A percentile compares a stretch with the other conserved stretches of the same genome.
These are phyloP conservation scores for Parietaria judaica DNA, from an alignment of 306 rosid species.

Conservation along the genomic window DNA sequence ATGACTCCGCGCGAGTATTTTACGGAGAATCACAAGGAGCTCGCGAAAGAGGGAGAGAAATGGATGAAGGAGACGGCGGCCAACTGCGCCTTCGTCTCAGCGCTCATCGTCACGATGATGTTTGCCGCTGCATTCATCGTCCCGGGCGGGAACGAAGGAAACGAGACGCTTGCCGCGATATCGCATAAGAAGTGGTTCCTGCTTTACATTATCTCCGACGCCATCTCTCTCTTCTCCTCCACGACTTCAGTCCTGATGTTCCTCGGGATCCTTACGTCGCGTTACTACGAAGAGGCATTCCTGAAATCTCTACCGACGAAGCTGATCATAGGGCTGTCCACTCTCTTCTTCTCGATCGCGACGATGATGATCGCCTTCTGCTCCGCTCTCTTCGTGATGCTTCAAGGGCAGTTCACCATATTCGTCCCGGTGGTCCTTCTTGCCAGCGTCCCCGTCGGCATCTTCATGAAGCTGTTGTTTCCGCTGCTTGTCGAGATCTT, in stretches of 20 bases:
- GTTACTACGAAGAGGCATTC: slow-evolving; percentile 38
- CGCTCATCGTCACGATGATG: slow-evolving; percentile 37
- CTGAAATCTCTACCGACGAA: slow-evolving; percentile 23
- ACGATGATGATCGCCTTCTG: slow-evolving; percentile 41
- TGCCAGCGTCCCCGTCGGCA: slow-evolving; percentile 17
- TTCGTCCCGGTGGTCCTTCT: slow-evolving; percentile 9
- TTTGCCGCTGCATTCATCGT: slow-evolving; percentile 36
- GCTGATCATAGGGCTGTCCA: slow-evolving; percentile 27
- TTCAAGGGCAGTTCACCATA: slow-evolving; percentile 18
- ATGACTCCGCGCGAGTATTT: slow-evolving; percentile 32
- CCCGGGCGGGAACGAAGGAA: slow-evolving; percentile 35
- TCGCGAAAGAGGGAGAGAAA: slow-evolving; percentile 24
- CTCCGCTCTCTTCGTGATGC: slow-evolving; percentile 26
- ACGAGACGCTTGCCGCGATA: not conserved
- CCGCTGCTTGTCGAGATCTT: slow-evolving; percentile 18
- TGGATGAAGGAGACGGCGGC: slow-evolving; percentile 42
- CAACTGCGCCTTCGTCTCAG: slow-evolving; percentile 37
- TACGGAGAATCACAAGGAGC: slow-evolving; percentile 17
- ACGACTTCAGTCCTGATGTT: slow-evolving; percentile 7
- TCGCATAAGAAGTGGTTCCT: not conserved
- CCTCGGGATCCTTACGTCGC: slow-evolving; percentile 36
- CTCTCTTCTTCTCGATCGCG: slow-evolving; percentile 37
- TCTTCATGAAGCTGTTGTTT: slow-evolving; percentile 18
- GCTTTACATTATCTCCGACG: slow-evolving; percentile 26
- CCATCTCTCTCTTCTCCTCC: slow-evolving; percentile 33